phyloP scores from a whole-genome alignment of 75 land plant genomes.

The Cunninghamia lanceolata region DNA sequence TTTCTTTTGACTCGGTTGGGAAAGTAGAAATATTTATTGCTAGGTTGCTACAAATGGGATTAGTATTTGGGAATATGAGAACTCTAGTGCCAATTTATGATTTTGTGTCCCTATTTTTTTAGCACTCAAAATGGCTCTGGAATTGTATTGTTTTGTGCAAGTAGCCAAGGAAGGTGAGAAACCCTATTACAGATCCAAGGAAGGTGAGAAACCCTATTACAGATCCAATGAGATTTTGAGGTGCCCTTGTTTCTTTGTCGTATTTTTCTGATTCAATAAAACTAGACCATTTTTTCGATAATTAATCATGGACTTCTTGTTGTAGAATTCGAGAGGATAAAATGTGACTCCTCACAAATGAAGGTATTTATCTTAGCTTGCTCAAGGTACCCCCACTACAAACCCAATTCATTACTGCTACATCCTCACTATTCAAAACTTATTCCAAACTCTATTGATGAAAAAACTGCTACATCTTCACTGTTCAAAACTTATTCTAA shows the following conservation, averaged over 20 bases:
- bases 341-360: too few species aligned
- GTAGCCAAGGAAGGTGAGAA: neutral
- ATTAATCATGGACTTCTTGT: neutral
- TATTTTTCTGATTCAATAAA: too few species aligned
- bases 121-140: neutral
- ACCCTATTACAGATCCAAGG: neutral
- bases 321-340: neutral
- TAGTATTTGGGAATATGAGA: too few species aligned
- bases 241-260: neutral
- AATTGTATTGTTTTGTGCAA: neutral
- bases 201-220: neutral
- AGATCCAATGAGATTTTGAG: neutral
- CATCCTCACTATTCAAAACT: too few species aligned
- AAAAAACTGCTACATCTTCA: too few species aligned
- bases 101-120: too few species aligned
- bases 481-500: too few species aligned
- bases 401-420: neutral
- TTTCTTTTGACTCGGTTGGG: neutral
- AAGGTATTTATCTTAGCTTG: too few species aligned
- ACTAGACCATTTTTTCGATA: neutral
- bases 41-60: too few species aligned
- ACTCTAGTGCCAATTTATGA: neutral
- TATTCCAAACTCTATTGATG: too few species aligned
- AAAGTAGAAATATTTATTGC: too few species aligned
- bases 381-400: too few species aligned